A percentile compares a stretch with the other conserved stretches of the same genome.
These are phyloP conservation scores for Kodamaea laetipori DNA, from an alignment of 805 yeast species.

Conservation along the genomic window DNA sequence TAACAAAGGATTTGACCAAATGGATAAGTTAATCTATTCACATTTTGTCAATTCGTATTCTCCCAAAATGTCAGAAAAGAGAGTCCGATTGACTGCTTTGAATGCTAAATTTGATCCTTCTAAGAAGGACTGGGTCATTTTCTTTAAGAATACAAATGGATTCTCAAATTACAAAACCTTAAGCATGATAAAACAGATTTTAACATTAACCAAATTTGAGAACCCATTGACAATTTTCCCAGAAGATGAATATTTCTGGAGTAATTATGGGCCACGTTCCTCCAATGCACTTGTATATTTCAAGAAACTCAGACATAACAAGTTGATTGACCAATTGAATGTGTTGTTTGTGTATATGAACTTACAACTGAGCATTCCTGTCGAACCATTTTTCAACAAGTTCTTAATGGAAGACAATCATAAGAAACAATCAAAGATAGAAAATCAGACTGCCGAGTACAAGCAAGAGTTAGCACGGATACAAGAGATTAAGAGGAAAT, in stretches of 20 bases:
- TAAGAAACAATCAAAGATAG: background rate
- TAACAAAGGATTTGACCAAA: conserved; percentile 22
- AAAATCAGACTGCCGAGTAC: background rate
- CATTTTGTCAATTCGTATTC: conserved; percentile 24
- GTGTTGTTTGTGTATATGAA: conserved; percentile 40
- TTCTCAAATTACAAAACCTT: conserved; percentile 20
- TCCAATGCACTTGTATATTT: conserved; percentile 23
- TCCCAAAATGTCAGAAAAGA: conserved; percentile 17
- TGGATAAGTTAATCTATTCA: conserved; percentile 25
- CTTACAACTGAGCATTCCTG: conserved; percentile 29
- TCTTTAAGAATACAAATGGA: conserved; percentile 19
- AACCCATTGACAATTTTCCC: conserved; percentile 35
- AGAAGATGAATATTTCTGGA: conserved; percentile 21
- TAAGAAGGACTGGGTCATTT: conserved; percentile 37
- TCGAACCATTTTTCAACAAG: conserved; percentile 10
- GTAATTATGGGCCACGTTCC: conserved; percentile 12
- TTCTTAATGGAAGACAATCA: conserved; percentile 19
- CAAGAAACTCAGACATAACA: conserved; percentile 50
- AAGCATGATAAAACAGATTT: conserved; percentile 23
- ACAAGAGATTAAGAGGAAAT: background rate
- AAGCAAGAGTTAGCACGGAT: conserved; percentile 19
- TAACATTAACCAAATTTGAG: conserved; percentile 33
- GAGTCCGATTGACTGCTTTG: conserved; percentile 24
- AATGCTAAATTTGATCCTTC: conserved; percentile 38
- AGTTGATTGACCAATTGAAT: conserved; percentile 51